phyloP scores from a whole-genome alignment of 257 asterid genomes.

The Solanum sparsipilum region DNA sequence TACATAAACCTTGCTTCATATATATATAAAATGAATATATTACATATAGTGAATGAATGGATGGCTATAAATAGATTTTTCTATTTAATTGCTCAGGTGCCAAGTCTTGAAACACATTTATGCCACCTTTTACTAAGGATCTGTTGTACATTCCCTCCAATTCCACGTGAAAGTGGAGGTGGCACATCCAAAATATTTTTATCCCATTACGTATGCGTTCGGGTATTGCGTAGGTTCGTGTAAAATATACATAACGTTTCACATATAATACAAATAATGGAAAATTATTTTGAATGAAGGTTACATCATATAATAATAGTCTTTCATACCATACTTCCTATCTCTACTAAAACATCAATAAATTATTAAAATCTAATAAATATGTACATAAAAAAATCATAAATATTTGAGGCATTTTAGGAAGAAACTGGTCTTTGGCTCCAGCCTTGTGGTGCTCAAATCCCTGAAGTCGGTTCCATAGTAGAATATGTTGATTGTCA shows the following conservation, averaged over 20 bases:
- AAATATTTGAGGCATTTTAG: background rate
- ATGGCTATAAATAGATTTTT: background rate
- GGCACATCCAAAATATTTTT: background rate
- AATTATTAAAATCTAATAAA: background rate
- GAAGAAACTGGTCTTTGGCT: background rate
- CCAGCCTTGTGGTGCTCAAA: background rate
- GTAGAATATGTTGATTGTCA: background rate
- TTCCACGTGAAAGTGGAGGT: background rate
- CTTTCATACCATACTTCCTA: background rate
- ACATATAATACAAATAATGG: background rate
- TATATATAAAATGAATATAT: background rate
- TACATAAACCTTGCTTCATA: background rate
- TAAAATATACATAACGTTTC: background rate
- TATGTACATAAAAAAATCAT: background rate
- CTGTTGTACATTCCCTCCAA: background rate
- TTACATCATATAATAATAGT: background rate
- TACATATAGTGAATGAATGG: background rate
- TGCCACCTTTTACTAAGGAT: background rate
- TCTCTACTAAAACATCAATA: background rate
- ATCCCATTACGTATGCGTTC: background rate
- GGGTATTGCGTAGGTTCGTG: background rate
- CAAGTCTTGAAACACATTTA: background rate
- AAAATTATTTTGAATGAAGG: background rate
- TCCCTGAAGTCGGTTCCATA: background rate
- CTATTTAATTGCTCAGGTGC: background rate